Percentiles rank a stretch among this genome's conserved stretches.
Conservation (phyloP, 192 early-diverging fungal species). For the Umbelopsis sp. region DNA sequence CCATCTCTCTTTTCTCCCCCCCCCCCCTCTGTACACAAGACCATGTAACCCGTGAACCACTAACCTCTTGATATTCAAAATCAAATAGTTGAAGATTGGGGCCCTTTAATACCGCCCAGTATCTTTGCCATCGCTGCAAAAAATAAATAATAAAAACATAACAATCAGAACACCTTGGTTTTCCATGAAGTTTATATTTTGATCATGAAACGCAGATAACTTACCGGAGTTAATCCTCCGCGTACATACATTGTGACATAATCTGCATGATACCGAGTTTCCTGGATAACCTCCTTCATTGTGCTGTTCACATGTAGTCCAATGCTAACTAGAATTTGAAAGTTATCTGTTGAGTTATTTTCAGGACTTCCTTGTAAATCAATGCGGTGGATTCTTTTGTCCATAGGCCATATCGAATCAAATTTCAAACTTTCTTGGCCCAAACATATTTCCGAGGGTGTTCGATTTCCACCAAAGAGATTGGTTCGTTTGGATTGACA, state of each 20-base stretch:
- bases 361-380: slow-evolving; percentile 16
- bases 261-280: slow-evolving; percentile 26
- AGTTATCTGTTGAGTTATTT: slow-evolving; percentile 1
- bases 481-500: slow-evolving; percentile 18
- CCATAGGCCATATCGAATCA: slow-evolving; percentile 8
- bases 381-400: slow-evolving; percentile 25
- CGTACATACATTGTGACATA: slow-evolving; percentile 37
- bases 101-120: slow-evolving; percentile 38
- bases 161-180: not conserved
- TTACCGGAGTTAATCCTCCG: slow-evolving; percentile 33
- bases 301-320: slow-evolving; percentile 31
- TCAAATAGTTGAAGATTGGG: slow-evolving; percentile 34
- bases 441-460: slow-evolving; percentile 21
- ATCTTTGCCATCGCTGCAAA: slow-evolving; percentile 32
- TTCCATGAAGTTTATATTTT: too few species aligned
- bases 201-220: not conserved
- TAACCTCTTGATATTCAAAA: slow-evolving; percentile 43
- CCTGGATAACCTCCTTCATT: slow-evolving; percentile 24
- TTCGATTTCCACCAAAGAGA: not conserved
- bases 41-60: not conserved
- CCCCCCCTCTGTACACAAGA: not conserved
- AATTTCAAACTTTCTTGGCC: slow-evolving; percentile 24
- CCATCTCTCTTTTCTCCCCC: too few species aligned
- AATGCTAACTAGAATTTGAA: slow-evolving; percentile 34
- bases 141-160: not conserved